Evolutionary conservation across 1,284 basidiomycete species (phyloP), one percentile per base, ranked within the genome.

Genomic region (Neotropicomus parvogracilis): DNA sequence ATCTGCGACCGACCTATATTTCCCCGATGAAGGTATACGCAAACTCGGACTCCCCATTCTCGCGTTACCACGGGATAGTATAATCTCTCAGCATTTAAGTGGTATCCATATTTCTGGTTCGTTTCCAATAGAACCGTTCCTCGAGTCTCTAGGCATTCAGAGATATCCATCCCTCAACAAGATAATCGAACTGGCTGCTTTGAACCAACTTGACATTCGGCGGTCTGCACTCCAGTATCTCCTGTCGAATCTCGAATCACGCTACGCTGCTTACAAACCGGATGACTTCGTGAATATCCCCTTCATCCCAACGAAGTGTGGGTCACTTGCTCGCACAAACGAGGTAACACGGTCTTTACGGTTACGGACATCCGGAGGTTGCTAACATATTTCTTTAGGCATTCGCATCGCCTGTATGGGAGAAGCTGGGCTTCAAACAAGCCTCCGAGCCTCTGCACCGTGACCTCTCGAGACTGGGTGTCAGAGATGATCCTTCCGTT

Each of bases 351-450:
- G 13, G 46, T 6, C 2, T 6, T 3, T 33, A 28, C 26, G 10
- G 12, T 26, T 12, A 17, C 10, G 10, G 31, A 11, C 8, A 5
- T 3, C 7, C 24, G 6, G 8, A 34, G 7, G 7, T 39, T 4
- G 2, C n/a, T 48, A 19, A 54, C 17, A 7, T 46, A 21, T 32
- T 1, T 26, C 14, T 17, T 13, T 26, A 62, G 63, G 63, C 65
- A 8, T 53, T 60, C 26, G 43, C 19, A 16, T 56, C 50, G 6
- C 6, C 46, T 2, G 13, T 41, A 3, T 66, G 60, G 63, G 53
- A 43, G 28, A 39, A 44, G 9, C 32, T 62, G 13, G 60, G 63
- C 4, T 64, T 66, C 47, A 46, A 63, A n/a, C 51, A 48, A 21
- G 33, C 16, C 21, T 36, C 37, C 7, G 40, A 46, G 0, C 14